Evolutionary conservation across 2,329 filamentous ascomycete species (phyloP), one percentile per base, ranked within the genome.

Genomic region (Ophiocordyceps camponoti-floridani): DNA sequence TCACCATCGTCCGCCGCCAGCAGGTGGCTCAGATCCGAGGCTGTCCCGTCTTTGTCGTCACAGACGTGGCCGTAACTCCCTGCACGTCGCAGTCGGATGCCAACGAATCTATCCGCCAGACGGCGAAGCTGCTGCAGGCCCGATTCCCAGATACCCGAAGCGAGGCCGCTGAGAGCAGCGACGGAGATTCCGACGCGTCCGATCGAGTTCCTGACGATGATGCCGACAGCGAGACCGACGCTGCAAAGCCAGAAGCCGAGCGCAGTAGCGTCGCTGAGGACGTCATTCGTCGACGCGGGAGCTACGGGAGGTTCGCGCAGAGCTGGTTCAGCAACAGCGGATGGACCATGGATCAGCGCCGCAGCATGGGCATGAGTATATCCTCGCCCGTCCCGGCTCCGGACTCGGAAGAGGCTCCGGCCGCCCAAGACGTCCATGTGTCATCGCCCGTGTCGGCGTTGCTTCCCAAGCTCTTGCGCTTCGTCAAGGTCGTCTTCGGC

Each of bases 261-360:
- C 63, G 61, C 33, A 79, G 72, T 50, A 87, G 80, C 51, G 79
- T 95, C 47, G 86, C 82, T 0, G 79, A 94, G 60, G 84, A 96
- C 64, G 88, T 96, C 1, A 89, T 95, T 45, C 76, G 79, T 35
- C 79, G 77, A 46, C 82, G 78, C 52, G 87, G 88, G 0, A 79
- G 79, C 49, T 96, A 95, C 59, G 89, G 88, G 4, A 73, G 84
- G 35, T 95, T 96, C 58, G 85, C 89, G 0, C 77, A 87, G 49
- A 79, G 81, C 47, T 98, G 91, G 91, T 91, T 96, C 57, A 91
- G 85, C 40, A 79, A 76, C 50, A 82, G 78, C 48, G 87, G 84
- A 0, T 89, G 87, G 83, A 80, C 78, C 44, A 66, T 78, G 48
- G 81, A 84, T 48, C 78, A 78, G 51, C 75, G 78, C 52, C 72